phyloP scores from a whole-genome alignment of 2,329 filamentous ascomycete genomes.

The Mariannaea elegans region DNA sequence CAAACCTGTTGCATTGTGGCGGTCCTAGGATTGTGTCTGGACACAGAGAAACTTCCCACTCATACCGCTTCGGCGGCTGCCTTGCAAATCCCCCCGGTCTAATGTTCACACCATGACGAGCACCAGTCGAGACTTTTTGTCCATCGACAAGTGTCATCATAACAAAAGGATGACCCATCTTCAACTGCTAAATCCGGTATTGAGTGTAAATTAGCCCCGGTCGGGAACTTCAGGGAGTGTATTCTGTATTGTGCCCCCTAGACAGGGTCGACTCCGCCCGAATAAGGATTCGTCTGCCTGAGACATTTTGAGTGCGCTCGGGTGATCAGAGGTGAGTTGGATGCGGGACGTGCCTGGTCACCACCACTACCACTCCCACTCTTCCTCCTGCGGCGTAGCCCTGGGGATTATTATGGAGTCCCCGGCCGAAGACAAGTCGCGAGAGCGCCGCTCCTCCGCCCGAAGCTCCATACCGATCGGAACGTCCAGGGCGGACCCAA shows the following conservation, averaged over 20 bases:
- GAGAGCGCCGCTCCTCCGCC: constrained; percentile 40
- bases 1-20: too few species aligned
- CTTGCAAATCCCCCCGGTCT: too few species aligned
- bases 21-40: too few species aligned
- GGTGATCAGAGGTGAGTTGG: constrained; percentile 33
- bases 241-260: neutral
- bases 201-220: neutral
- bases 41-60: neutral
- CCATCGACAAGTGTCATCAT: neutral
- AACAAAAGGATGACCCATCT: neutral
- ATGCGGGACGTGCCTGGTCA: constrained; percentile 13
- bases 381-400: constrained; percentile 32
- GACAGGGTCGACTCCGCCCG: constrained; percentile 20
- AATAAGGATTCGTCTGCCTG: constrained; percentile 25
- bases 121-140: too few species aligned
- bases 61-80: too few species aligned
- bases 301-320: constrained; percentile 34
- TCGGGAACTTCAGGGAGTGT: too few species aligned
- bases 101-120: too few species aligned
- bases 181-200: neutral
- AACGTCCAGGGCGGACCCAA: constrained; percentile 36
- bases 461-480: constrained; percentile 42
- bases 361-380: neutral
- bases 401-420: constrained; percentile 31
- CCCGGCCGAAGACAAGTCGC: constrained; percentile 35